These are phyloP conservation scores for Sporothrix protearum DNA, from an alignment of 2,329 filamentous ascomycete genomes.

Conservation along the genomic window DNA sequence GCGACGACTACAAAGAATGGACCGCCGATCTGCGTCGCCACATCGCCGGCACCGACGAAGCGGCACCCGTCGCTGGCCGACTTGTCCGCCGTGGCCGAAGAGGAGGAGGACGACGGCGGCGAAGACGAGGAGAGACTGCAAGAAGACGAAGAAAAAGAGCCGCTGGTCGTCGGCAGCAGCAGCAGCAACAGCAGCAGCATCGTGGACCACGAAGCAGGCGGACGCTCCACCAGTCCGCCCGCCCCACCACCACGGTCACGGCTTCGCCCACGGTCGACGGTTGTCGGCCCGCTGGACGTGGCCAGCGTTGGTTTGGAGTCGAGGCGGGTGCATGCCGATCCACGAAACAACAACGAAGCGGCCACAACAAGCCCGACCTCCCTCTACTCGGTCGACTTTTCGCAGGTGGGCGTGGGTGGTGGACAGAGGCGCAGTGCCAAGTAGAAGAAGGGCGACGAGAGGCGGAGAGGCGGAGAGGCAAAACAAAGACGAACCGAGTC, in stretches of 20 bases:
- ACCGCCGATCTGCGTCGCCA: constrained; percentile 35
- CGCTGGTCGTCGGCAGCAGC: too few relatives aligned
- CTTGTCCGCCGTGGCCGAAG: background rate
- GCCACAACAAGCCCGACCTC: constrained; percentile 12
- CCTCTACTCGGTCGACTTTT: constrained; percentile 17
- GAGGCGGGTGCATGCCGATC: constrained; percentile 4
- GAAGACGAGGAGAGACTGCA: too few relatives aligned
- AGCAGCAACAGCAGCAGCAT: too few relatives aligned
- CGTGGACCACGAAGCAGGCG: background rate
- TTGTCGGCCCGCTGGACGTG: background rate
- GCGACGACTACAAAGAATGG: constrained; percentile 40
- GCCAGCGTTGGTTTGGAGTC: background rate
- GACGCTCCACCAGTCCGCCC: background rate
- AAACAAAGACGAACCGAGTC: too few relatives aligned
- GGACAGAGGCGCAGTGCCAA: background rate
- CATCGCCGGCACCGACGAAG: constrained; percentile 27
- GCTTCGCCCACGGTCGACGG: background rate
- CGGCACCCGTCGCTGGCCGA: constrained; percentile 29
- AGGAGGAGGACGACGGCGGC: background rate
- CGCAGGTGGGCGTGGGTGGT: background rate
- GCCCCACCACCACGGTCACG: constrained; percentile 24
- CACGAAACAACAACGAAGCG: background rate
- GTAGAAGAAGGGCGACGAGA: background rate
- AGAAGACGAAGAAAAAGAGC: background rate
- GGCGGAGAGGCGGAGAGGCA: too few relatives aligned